Base-by-base conservation (phyloP, 768 basidiomycete genomes). In the Cyclocybe aegerita region DNA sequence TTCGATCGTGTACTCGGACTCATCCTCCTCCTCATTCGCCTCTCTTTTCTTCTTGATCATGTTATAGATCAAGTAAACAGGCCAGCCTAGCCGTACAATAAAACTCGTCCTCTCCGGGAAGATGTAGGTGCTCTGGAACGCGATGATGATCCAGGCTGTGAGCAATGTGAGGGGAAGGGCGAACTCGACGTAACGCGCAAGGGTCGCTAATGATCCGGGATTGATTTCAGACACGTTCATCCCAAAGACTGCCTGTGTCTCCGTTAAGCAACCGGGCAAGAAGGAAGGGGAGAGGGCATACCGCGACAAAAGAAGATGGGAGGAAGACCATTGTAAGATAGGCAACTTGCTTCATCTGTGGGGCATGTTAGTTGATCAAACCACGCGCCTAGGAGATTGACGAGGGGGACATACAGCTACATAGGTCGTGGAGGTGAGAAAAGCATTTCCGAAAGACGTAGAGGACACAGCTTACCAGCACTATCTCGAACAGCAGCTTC, bases 291-390 rank as follows among this genome's bases (percentile, higher is more conserved):
- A 32, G 38, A 11, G 15, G 12, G 49, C 74, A 40, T 60, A 78
- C 78, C 49, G 80, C 73, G 16, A 70, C 65, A 47, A 84, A 79
- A 9, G 78, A 77, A 0, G 80, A 78, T 2, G 83, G 83, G 4
- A 85, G 66, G 63, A 83, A 85, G 14, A 81, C 56, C 81, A 85
- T 83, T 1, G 79, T 78, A 8, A 85, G 67, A 56, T 83, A 85
- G 0, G 82, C 77, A 39, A 85, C 77, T 63, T 84, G 78, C 48
- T 76, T 79, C 77, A 78, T 80, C 71, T 73, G 47, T 23, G 42
- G 16, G 15, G 44, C 23, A 23, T 5, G 23, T 23, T 23, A 23
- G 23, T 23, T 23, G 50, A 6, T 43, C 49, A 37, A 49, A 14
- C 6, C 29, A 53, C 29, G 36, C 45, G 29, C 44, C 11, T 12